phyloP scores from a whole-genome alignment of 2,329 filamentous ascomycete species.

The Bipolaris sorokiniana region DNA sequence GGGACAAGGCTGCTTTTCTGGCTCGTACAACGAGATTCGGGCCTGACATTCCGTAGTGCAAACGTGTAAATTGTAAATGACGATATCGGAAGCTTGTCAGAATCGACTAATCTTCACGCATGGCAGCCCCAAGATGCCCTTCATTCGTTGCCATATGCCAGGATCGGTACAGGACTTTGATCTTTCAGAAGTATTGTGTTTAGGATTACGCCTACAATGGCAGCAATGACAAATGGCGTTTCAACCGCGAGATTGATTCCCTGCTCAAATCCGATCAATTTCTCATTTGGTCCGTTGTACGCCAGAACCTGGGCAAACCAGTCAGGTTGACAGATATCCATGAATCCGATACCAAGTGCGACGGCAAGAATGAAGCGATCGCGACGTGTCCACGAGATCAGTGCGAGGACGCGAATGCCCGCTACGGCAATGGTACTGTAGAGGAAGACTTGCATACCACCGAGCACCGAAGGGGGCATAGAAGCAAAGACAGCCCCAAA shows the following conservation, averaged over 20 bases:
- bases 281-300: slow-evolving; percentile 47
- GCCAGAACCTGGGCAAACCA: slow-evolving; percentile 51
- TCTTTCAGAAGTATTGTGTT: slow-evolving; percentile 52
- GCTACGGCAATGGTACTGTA: slow-evolving; percentile 38
- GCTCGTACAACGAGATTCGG: no score
- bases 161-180: not conserved
- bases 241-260: slow-evolving; percentile 51
- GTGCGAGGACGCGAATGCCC: slow-evolving; percentile 35
- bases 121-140: slow-evolving; percentile 15
- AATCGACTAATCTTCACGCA: slow-evolving; percentile 4
- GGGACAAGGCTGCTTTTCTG: no score
- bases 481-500: slow-evolving; percentile 39
- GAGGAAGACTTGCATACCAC: slow-evolving; percentile 53
- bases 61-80: no score
- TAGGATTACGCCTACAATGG: slow-evolving; percentile 46
- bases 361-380: slow-evolving; percentile 39
- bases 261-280: slow-evolving; percentile 51
- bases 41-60: no score
- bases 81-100: not conserved
- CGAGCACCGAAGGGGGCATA: slow-evolving; percentile 50
- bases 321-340: slow-evolving; percentile 50
- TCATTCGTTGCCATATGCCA: slow-evolving; percentile 16
- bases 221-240: slow-evolving; percentile 53
- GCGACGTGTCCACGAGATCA: slow-evolving; percentile 36
- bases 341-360: slow-evolving; percentile 36